Base-by-base conservation (phyloP, 176 grass and related monocot species). In the Secale cereale region DNA sequence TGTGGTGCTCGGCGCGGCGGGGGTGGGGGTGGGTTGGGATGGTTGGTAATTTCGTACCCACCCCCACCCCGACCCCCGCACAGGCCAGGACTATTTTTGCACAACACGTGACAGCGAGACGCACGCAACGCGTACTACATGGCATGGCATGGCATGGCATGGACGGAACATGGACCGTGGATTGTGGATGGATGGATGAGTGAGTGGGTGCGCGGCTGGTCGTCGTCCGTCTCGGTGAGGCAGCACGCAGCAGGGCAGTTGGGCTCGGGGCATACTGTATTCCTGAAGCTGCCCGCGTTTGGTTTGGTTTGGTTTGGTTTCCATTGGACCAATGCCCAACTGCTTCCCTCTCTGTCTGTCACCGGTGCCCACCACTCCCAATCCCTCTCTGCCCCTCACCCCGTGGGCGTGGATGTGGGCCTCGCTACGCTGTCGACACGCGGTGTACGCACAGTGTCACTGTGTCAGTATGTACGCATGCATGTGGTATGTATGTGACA, bases 41-140 rank as follows among this genome's bases (percentile, higher is more conserved):
- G 46, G 70, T 85, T 85, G 75, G 37, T 30, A 67, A 50, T 77
- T 77, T 9, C 73, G 65, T 82, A 82, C 86, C 80, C 72, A 82
- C 78, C 65, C 14, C 26, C 39, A 46, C 60, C 78, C 2, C 20
- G 25, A 8, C 45, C 43, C 7, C 40, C 43, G 6, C 6, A n/a
- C 26, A 2, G 48, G 48, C 16, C 52, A 19, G 54, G 39, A 43
- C 37, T 25, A 73, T 20, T 66, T 32, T 32, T 50, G 65, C 16
- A 41, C 12, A 43, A 41, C 12, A 43, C 20, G 30, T 13, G 50
- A 70, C 25, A 83, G 25, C 81, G 40, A 73, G 70, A 78, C 57
- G 31, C 80, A 22, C 22, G 33, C 16, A 52, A 19, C 16, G 48
- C 48, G 19, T 19, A 36, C 35, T 35, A 19, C n/a, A 29, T 6